Base-by-base conservation (phyloP, 805 yeast species). In the Candida andamanensis region DNA sequence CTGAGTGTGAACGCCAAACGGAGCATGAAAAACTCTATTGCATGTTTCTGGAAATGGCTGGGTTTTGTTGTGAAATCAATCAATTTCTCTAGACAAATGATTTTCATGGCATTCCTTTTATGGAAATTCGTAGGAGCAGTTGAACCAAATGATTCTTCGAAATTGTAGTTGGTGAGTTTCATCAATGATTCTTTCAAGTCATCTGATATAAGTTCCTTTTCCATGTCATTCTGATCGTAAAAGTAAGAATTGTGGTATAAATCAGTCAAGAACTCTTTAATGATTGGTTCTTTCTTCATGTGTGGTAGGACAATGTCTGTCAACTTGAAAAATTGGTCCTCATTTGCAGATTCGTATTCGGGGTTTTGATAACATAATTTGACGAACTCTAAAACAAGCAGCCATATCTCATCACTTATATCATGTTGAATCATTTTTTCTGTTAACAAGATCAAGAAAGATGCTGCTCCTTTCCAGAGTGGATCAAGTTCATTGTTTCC, bases 1-100 rank as follows among this genome's bases (percentile, higher is more conserved):
- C 81, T 66, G 26, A 89, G 55, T 0, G 76, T 69, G 39, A 83
- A 67, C 0, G 82, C 75, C 16, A 72, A 58, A 24, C 95, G 64
- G 13, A 77, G 64, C 0, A 74, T 54, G 19, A 84, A 62, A 43
- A 62, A 80, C 2, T 43, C 36, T 32, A 44, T 42, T 25, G 47
- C 36, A 9, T 45, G 16, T 8, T 8, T 8, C 4, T 43, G 44
- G 40, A 28, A 50, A 10, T 52, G 50, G 14, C 46, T 33, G 11
- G 29, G 35, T 4, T 31, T 19, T 3, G 39, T 29, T 3, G 46
- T 41, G 42, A 39, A 77, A 54, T 37, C 78, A 50, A 56, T 80
- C 74, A 65, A 47, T 39, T 63, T 61, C 15, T 53, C 47, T 24
- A 89, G 56, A 47, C 95, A 82, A 15, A 56, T 48, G 27, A 71